Percentiles rank a stretch among this genome's conserved stretches.
phyloP scores from a whole-genome alignment of 768 basidiomycete species.

The Rhodotorula toruloides region DNA sequence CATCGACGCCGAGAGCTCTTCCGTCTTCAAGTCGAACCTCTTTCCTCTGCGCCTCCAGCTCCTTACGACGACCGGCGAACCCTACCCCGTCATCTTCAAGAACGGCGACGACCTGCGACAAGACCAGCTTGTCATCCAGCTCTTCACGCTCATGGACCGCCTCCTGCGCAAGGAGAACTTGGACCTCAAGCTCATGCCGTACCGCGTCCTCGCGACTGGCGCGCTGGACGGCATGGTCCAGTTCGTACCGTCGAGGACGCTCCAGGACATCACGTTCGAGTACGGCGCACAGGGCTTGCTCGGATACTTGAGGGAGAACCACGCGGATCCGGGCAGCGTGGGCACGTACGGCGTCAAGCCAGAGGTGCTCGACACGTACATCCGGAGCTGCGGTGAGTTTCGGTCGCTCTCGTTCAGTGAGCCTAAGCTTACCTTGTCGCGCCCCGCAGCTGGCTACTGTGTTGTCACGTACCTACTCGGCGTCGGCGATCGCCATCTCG shows the following conservation, averaged over 20 bases:
- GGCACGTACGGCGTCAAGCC: conserved; percentile 94
- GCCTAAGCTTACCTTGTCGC: conserved; percentile 4
- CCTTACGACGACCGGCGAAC: conserved; percentile 58
- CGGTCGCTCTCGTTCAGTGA: background rate
- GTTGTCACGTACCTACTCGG: conserved; percentile 94
- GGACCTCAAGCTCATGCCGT: conserved; percentile 83
- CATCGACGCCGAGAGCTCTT: conserved; percentile 83
- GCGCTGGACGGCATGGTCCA: conserved; percentile 90
- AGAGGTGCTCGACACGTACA: conserved; percentile 88
- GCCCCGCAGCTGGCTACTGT: conserved; percentile 78
- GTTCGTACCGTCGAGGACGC: conserved; percentile 91
- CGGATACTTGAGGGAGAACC: conserved; percentile 75
- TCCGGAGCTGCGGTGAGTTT: conserved; percentile 83
- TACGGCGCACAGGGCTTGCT: conserved; percentile 63
- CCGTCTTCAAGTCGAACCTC: conserved; percentile 95
- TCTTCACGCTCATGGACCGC: conserved; percentile 98
- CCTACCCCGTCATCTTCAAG: conserved; percentile 95
- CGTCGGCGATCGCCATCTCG: conserved; percentile 93
- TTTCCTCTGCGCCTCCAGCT: conserved; percentile 87
- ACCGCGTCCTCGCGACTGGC: conserved; percentile 88
- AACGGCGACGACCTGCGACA: conserved; percentile 98
- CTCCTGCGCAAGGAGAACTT: conserved; percentile 88
- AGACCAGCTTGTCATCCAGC: conserved; percentile 93
- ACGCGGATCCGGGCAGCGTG: conserved; percentile 90
- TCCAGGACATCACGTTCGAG: conserved; percentile 90